These are phyloP conservation scores for Beta corolliflora DNA, from an alignment of 179 eudicot genomes.

Conservation along the genomic window DNA sequence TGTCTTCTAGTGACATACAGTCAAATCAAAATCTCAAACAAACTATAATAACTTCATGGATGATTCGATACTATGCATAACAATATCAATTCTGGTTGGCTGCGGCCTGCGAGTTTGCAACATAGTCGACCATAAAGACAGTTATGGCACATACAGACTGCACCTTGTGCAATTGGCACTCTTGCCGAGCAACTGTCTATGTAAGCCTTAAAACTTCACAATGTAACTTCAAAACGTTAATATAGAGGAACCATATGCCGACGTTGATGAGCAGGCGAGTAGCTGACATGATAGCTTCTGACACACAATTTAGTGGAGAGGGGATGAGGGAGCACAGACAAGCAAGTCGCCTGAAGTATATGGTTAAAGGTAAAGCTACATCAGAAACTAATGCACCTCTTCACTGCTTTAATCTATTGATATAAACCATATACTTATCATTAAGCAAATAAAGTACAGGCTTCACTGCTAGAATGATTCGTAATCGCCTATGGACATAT, in stretches of 20 bases:
- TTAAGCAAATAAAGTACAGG: background rate
- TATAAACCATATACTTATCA: background rate
- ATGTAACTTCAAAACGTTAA: background rate
- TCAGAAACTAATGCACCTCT: background rate
- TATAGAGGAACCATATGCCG: background rate
- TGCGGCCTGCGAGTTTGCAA: background rate
- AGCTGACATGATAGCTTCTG: background rate
- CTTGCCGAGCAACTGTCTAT: background rate
- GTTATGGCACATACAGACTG: background rate
- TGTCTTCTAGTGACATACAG: background rate
- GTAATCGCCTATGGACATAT: background rate
- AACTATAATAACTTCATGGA: background rate
- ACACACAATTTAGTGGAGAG: background rate
- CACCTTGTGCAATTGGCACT: background rate
- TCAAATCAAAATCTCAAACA: background rate
- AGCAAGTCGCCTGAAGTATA: background rate
- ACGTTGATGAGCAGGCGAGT: background rate
- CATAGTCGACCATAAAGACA: background rate
- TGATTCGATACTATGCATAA: background rate
- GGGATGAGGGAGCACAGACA: background rate
- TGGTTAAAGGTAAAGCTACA: background rate
- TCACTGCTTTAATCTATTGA: background rate
- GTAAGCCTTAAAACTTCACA: background rate
- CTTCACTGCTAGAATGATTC: background rate
- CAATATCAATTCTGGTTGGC: background rate